Evolutionary conservation across 768 basidiomycete species (phyloP), one percentile per base, ranked within the genome.

Genomic region (Russula sp.): DNA sequence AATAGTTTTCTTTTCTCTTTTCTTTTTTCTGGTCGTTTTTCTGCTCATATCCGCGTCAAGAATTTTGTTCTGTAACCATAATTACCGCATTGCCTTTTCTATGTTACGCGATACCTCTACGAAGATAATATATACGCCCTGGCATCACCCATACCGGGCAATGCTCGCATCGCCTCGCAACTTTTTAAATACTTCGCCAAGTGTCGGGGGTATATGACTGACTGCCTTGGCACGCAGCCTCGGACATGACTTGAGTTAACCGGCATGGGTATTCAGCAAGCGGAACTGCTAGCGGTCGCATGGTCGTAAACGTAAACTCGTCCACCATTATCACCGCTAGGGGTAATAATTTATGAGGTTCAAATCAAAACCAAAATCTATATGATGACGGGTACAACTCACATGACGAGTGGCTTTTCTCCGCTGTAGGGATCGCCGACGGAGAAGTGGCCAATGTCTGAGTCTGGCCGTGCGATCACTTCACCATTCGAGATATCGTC

Each of bases 371-470:
- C 4, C 8, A n/a, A 3, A n/a, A 9, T 42, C 10, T 32, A 32
- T 11, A 49, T 13, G n/a, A 18, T 28, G 20, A 13, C 36, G 1
- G 36, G 32, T 51, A 28, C 46, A 62, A 62, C 68, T 32, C 34
- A 69, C 68, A 69, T 34, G 36, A 69, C 66, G 9, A 69, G 63
- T 3, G 66, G 60, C 18, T 62, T 64, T 57, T 69, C 68, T 38
- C 68, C 63, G 2, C 13, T 60, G 28, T 28, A 50, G 22, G 51
- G 61, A 38, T 69, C 66, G 34, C 66, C 68, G 20, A 69, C 53
- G 14, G 68, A 67, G 52, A 69, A 69, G 24, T 69, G 67, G 30
- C 68, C 68, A 40, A 69, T 49, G 54, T 68, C 68, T 5, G 61
- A 61, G 42, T 65, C 42, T n/a, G 60, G 49, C 50, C 48, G 59